Evolutionary conservation across 768 basidiomycete species (phyloP), one percentile per base, ranked within the genome.

Genomic region (Cystobasidium ongulense): DNA sequence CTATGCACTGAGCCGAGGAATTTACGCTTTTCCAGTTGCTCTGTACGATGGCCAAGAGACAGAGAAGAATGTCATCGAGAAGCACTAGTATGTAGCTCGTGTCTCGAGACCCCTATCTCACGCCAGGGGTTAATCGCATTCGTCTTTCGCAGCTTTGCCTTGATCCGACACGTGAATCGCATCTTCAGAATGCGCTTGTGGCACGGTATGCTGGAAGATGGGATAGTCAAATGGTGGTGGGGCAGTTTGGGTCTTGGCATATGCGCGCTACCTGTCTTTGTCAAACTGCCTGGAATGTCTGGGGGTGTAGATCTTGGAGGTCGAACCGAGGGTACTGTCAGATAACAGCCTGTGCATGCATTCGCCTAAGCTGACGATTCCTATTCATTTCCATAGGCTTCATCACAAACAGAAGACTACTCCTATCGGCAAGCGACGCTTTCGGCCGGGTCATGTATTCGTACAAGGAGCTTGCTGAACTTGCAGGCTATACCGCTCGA

Each of bases 371-470:
- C 46, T 50, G 46, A 50, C 3, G 46, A 21, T 21, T 50, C 4
- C n/a, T 50, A 3, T 21, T 33, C 31, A 62, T 43, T 33, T 29
- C 11, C 1, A 18, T 75, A 92, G 93, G 92, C 63, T 97, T 98
- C 79, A 90, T 99, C 18, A 98, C 95, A n/a, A 99, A 99, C 80
- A 84, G 79, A 0, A 62, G 79, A 10, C 77, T 80, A 18, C 72
- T 80, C 1, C 74, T 80, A 7, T 75, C 76, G 29, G 38, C 73
- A 23, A 73, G 76, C 87, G 95, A 98, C 82, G 95, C 95, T 0
- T 90, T 97, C 77, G 93, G 93, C 36, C 87, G 94, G 23, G 88
- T 96, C 33, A 92, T 98, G 91, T 95, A 94, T 80, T 92, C 91
- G 1, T 97, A 96, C 83, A 97, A 96, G 81, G 83, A 83, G 80